A percentile compares a stretch with the other conserved stretches of the same genome.
Conservation (phyloP, 106 monocot genomes). For the Phalaenopsis aphrodite region DNA sequence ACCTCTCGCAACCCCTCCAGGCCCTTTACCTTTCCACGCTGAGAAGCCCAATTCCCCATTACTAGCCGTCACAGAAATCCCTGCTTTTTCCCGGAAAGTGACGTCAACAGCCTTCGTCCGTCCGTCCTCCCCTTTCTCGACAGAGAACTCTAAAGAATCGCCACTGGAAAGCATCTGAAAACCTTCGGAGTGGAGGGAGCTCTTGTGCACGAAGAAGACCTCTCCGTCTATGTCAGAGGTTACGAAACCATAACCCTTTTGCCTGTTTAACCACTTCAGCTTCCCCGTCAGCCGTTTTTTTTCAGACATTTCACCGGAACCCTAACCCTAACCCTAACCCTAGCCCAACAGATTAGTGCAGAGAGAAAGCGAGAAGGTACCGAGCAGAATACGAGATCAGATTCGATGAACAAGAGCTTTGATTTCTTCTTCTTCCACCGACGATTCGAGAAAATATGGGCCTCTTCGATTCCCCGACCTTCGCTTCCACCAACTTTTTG, state of each 20-base stretch:
- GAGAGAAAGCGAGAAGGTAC: neutral
- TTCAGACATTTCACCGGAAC: neutral
- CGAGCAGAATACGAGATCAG: neutral
- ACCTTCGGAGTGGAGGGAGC: neutral
- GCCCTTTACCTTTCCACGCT: neutral
- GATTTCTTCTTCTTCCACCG: neutral
- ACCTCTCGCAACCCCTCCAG: neutral
- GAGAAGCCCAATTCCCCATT: neutral
- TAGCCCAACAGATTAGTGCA: neutral
- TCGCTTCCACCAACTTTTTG: too few relatives aligned
- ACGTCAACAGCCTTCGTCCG: neutral
- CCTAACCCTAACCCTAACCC: neutral
- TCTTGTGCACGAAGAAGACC: neutral
- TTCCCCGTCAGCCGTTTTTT: neutral
- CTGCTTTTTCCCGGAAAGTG: neutral
- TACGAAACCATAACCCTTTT: neutral
- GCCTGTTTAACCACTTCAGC: neutral
- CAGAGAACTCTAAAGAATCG: neutral
- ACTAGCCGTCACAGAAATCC: neutral
- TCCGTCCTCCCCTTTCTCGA: neutral
- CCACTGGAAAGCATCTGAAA: neutral
- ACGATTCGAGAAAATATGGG: too few relatives aligned
- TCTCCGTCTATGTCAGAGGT: neutral
- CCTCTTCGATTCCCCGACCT: too few relatives aligned
- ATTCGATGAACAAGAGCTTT: neutral